These are phyloP conservation scores for Phylloporus rhodoxanthus DNA, from an alignment of 768 basidiomycete species.

Conservation along the genomic window DNA sequence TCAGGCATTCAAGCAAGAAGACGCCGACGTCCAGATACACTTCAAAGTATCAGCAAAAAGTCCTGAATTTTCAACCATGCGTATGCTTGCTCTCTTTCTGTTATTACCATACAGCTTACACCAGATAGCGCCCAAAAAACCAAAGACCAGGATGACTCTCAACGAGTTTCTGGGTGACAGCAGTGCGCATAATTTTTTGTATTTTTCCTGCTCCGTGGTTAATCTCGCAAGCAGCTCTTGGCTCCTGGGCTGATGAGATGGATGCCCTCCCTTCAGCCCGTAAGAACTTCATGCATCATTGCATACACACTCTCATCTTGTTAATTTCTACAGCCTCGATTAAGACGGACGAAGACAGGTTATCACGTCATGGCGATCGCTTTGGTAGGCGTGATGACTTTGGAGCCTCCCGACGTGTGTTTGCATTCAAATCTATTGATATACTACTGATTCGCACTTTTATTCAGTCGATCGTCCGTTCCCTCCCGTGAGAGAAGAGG, in stretches of 20 bases:
- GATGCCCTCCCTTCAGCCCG: slow-evolving; percentile 88
- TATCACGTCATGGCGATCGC: slow-evolving; percentile 44
- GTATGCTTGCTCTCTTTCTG: slow-evolving; percentile 10
- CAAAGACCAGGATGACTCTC: slow-evolving; percentile 86
- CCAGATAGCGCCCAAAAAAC: slow-evolving; percentile 71
- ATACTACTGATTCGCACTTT: slow-evolving; percentile 10
- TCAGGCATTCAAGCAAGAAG: slow-evolving; percentile 6
- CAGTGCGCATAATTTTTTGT: slow-evolving; percentile 44
- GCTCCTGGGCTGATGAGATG: slow-evolving; percentile 99
- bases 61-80: slow-evolving; percentile 20
- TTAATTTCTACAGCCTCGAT: slow-evolving; percentile 49
- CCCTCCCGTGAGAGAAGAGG: slow-evolving; percentile 71
- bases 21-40: slow-evolving; percentile 2
- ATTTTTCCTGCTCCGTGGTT: slow-evolving; percentile 8
- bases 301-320: slow-evolving; percentile 8
- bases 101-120: slow-evolving; percentile 4
- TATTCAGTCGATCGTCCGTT: slow-evolving; percentile 51
- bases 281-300: slow-evolving; percentile 41
- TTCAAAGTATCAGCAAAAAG: slow-evolving; percentile 12
- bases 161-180: slow-evolving; percentile 88
- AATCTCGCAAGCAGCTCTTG: slow-evolving; percentile 50
- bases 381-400: slow-evolving; percentile 62
- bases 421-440: slow-evolving; percentile 1
- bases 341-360: slow-evolving; percentile 61
- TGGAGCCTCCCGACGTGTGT: slow-evolving; percentile 54